Percentiles rank a stretch among this genome's conserved stretches.
These are phyloP conservation scores for Hypsizygus ulmarius DNA, from an alignment of 1,284 basidiomycete genomes.

Conservation along the genomic window DNA sequence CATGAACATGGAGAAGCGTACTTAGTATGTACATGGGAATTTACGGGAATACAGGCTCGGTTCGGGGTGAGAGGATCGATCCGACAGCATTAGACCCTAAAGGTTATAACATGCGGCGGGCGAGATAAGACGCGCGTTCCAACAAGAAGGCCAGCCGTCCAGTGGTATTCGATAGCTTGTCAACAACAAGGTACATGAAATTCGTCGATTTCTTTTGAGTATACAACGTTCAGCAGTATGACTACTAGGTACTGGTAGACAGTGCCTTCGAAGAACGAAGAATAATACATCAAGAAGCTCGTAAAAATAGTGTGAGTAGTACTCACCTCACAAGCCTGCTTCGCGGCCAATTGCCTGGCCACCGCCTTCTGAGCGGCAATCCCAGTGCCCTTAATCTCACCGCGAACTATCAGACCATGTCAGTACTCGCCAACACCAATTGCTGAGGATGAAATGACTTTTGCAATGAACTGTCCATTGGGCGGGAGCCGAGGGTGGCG, in stretches of 20 bases:
- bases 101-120: too few relatives aligned
- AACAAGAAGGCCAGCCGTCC: too few relatives aligned
- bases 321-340: constrained; percentile 40
- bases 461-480: constrained; percentile 54
- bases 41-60: too few relatives aligned
- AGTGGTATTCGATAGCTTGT: too few relatives aligned
- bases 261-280: constrained; percentile 7
- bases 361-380: constrained; percentile 37
- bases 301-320: not conserved
- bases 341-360: constrained; percentile 56
- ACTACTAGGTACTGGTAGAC: not conserved
- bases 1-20: too few relatives aligned
- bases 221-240: too few relatives aligned
- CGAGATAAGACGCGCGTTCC: too few relatives aligned
- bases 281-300: not conserved
- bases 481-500: constrained; percentile 36
- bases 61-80: too few relatives aligned
- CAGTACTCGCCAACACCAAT: constrained; percentile 1
- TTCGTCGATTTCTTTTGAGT: too few relatives aligned
- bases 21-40: too few relatives aligned
- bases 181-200: too few relatives aligned
- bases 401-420: constrained; percentile 38
- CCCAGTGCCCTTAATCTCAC: constrained; percentile 44
- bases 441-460: constrained; percentile 30
- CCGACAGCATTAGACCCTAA: too few relatives aligned